Percentiles rank a stretch among this genome's conserved stretches.
Evolutionary conservation across 2,329 filamentous ascomycete genomes (phyloP).

Genomic region (Exophiala dermatitidis): DNA sequence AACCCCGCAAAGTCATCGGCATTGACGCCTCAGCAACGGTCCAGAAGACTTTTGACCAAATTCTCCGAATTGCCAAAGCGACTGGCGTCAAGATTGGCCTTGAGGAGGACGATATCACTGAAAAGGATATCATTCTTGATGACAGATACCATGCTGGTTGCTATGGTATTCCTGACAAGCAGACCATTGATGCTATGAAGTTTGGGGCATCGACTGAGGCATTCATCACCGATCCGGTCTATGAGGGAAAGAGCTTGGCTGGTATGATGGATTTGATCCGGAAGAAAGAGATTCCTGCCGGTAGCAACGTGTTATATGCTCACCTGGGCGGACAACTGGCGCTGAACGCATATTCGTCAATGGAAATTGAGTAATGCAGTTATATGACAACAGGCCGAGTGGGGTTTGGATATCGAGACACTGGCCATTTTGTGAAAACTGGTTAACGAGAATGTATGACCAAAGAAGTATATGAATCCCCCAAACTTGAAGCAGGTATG

Average conservation of each 20-base stretch:
- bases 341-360: slow-evolving; percentile 57
- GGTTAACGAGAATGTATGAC: no score
- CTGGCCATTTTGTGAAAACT: no score
- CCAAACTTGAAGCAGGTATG: no score
- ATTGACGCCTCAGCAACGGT: slow-evolving; percentile 58
- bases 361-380: slow-evolving; percentile 32
- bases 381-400: not conserved
- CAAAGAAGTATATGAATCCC: no score
- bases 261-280: slow-evolving; percentile 63
- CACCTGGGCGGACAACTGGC: slow-evolving; percentile 65
- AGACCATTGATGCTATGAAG: slow-evolving; percentile 61
- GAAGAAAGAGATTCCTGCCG: slow-evolving; percentile 54
- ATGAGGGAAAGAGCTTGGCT: slow-evolving; percentile 67
- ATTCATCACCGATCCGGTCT: slow-evolving; percentile 68
- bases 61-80: slow-evolving; percentile 58
- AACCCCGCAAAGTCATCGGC: slow-evolving; percentile 53
- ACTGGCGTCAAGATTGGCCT: slow-evolving; percentile 60
- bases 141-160: slow-evolving; percentile 59
- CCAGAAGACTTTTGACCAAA: slow-evolving; percentile 56
- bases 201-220: slow-evolving; percentile 62
- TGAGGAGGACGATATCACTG: slow-evolving; percentile 52
- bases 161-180: slow-evolving; percentile 60
- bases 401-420: no score
- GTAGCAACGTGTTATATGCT: slow-evolving; percentile 61
- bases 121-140: slow-evolving; percentile 57